Conservation (phyloP, 2,329 filamentous ascomycete species). For the Aspergillus thermomutatus region DNA sequence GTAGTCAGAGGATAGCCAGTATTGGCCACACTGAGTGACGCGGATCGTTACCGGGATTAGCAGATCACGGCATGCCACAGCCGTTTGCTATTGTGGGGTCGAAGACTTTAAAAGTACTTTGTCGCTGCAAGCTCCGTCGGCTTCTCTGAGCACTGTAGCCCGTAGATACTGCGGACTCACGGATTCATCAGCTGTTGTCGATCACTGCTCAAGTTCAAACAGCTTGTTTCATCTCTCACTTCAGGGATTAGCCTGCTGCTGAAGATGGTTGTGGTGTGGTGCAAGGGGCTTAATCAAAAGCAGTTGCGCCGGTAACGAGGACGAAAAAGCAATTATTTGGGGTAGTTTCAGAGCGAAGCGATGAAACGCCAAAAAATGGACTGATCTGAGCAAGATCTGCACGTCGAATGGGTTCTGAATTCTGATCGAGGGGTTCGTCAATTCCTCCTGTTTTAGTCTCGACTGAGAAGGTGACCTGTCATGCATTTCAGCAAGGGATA, state of each 20-base stretch:
- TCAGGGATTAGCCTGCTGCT: background rate
- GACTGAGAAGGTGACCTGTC: background rate
- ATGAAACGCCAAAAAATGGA: background rate
- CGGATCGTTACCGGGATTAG: background rate
- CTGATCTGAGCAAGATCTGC: background rate
- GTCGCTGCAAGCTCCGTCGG: background rate
- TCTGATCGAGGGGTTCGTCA: background rate
- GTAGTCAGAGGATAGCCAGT: background rate
- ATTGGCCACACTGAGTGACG: background rate
- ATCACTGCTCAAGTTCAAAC: background rate
- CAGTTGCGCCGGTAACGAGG: slow-evolving; percentile 10
- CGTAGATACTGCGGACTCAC: background rate
- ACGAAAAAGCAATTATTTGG: background rate
- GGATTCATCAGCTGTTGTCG: background rate
- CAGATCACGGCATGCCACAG: background rate
- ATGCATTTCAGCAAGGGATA: background rate
- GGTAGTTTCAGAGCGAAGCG: background rate
- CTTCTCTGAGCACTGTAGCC: background rate
- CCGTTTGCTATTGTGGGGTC: background rate
- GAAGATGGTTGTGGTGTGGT: background rate
- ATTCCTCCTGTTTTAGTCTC: background rate
- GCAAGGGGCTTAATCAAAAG: background rate
- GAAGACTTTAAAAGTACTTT: background rate
- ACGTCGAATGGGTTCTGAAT: background rate
- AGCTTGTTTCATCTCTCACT: background rate